Base-by-base conservation (phyloP, 2,329 filamentous ascomycete species). In the Geosmithia putterillii region DNA sequence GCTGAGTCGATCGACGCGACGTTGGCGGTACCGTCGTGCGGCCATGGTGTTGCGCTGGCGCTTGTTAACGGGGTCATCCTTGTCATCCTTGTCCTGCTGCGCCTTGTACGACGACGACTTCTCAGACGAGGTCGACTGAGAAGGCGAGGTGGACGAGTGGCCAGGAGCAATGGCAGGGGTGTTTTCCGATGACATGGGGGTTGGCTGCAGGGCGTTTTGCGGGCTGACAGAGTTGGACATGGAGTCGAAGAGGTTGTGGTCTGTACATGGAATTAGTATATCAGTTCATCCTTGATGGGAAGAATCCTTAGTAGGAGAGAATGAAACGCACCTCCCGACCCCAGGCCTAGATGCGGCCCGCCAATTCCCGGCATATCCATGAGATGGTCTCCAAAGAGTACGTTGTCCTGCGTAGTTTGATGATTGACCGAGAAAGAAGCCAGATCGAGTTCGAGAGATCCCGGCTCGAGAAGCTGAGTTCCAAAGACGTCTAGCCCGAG, bases 21-120 rank as follows among this genome's bases (percentile, higher is more conserved):
- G 82, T 57, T 85, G 80, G 21, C 81, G 76, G 55, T 83, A 85
- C 47, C 81, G 79, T 47, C 79, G 72, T 23, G 81, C 81, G n/a
- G 81, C 81, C 47, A 83, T 69, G 14, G 80, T 85, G 58, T 86
- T 85, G 47, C 76, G 73, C 47, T 76, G 73, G 22, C 81, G 77
- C 58, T 83, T 83, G 21, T 49, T 47, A 3, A 48, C 48, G 15
- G 50, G 45, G 12, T 58, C 54, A 7, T 55, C 51, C 17, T 51
- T 21, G 37, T 39, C 37, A 19, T 39, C 4, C 36, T 21, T 21
- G 38, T 22, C 15, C 14, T 25, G n/a, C 18, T 21, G 43, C 18
- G 41, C 18, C 9, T 20, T 41, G 39, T 22, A 15, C 19, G 36
- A 37, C 23, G 34, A 37, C 23, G 40, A 40, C 35, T 39, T 21